Evolutionary conservation across 345 rosid species (phyloP).

Genomic region (Mercurialis annua): DNA sequence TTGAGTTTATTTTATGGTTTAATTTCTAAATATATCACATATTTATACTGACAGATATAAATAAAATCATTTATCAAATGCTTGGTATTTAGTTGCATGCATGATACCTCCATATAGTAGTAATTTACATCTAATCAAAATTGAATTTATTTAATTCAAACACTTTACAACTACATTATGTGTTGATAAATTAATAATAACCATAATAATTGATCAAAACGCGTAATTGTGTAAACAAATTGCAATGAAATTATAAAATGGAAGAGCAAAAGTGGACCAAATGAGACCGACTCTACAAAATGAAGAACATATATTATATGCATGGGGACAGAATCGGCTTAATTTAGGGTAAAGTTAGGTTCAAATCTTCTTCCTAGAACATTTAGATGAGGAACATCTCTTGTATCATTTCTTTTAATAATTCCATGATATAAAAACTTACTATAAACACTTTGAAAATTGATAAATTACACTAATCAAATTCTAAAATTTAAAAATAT

Average conservation of each 20-base stretch:
- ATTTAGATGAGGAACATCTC: background rate
- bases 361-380: background rate
- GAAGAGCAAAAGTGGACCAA: constrained; percentile 1
- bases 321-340: constrained; percentile 11
- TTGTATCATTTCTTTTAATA: background rate
- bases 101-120: background rate
- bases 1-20: background rate
- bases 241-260: background rate
- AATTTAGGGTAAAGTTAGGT: background rate
- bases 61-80: background rate
- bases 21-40: background rate
- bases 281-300: background rate
- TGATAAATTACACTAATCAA: too few relatives aligned
- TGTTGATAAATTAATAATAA: too few relatives aligned
- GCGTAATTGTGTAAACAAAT: constrained; percentile 2
- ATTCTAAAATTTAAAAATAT: too few relatives aligned
- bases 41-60: background rate
- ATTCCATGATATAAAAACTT: too few relatives aligned
- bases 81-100: constrained; percentile 2
- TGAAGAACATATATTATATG: background rate
- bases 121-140: constrained; percentile 5
- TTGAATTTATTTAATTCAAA: background rate
- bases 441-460: too few relatives aligned
- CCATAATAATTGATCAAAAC: background rate
- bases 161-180: constrained; percentile 8